Conservation (phyloP, 2,329 filamentous ascomycete species). For the Pyrenophora graminea region DNA sequence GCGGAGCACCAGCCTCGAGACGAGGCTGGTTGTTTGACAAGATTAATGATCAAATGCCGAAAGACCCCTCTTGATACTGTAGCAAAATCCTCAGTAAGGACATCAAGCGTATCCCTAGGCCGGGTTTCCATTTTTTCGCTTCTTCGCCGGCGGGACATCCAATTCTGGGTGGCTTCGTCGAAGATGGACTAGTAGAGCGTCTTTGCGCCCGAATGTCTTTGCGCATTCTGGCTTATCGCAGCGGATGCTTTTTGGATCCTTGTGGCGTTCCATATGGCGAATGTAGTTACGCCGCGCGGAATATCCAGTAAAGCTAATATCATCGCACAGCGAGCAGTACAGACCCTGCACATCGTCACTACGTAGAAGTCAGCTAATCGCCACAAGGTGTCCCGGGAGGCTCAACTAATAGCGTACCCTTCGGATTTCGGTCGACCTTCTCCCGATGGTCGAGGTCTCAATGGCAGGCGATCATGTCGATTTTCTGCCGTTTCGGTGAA, state of each 20-base stretch:
- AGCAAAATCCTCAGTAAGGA: not conserved
- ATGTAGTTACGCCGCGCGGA: not conserved
- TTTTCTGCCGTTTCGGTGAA: no score
- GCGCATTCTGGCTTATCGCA: conserved; percentile 1
- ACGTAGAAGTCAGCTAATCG: not conserved
- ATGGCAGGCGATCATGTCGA: not conserved
- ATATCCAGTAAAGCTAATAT: not conserved
- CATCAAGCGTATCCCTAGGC: no score
- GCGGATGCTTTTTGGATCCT: not conserved
- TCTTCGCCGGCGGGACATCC: not conserved
- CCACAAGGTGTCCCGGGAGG: no score
- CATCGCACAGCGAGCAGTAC: not conserved
- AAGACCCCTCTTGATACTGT: not conserved
- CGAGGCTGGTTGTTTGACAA: not conserved
- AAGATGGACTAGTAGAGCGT: conserved; percentile 2
- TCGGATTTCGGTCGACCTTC: no score
- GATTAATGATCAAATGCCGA: not conserved
- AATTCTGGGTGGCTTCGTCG: conserved; percentile 4
- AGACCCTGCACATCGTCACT: not conserved
- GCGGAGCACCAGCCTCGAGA: not conserved
- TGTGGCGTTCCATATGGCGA: conserved; percentile 2
- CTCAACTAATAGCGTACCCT: no score
- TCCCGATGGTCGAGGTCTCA: no score
- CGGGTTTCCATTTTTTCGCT: not conserved
- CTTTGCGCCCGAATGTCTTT: not conserved